These are phyloP conservation scores for Verticillium nonalfalfae DNA, from an alignment of 2,329 filamentous ascomycete species.

Conservation along the genomic window DNA sequence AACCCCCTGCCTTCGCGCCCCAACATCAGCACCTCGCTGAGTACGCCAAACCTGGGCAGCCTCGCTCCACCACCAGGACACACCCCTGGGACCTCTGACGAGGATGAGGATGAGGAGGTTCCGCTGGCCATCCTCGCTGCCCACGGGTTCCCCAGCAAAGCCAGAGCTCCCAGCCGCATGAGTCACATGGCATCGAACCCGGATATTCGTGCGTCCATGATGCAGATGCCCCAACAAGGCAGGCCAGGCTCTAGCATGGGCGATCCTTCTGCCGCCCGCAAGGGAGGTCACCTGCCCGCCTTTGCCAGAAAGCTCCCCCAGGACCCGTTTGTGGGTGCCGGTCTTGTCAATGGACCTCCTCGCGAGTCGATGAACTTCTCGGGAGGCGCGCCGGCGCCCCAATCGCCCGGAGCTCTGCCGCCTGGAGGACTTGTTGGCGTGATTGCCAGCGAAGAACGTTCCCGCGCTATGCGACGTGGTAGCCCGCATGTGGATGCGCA, in stretches of 20 bases:
- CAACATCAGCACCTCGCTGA: conserved; percentile 49
- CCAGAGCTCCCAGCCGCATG: conserved; percentile 65
- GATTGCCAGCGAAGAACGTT: conserved; percentile 78
- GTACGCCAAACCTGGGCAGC: conserved; percentile 52
- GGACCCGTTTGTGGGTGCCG: conserved; percentile 78
- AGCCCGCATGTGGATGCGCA: conserved; percentile 62
- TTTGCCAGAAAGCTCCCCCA: conserved; percentile 78
- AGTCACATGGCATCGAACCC: conserved; percentile 62
- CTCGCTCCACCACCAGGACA: conserved; percentile 25
- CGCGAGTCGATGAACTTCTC: conserved; percentile 70
- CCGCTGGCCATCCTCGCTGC: conserved; percentile 81
- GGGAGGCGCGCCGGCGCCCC: conserved; percentile 41
- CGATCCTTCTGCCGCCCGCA: conserved; percentile 30
- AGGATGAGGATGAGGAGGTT: conserved; percentile 87
- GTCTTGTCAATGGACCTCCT: conserved; percentile 64
- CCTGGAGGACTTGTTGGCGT: conserved; percentile 76
- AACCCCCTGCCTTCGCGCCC: conserved; percentile 44
- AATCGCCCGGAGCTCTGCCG: conserved; percentile 30
- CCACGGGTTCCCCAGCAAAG: conserved; percentile 79
- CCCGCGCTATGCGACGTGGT: conserved; percentile 69
- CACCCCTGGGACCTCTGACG: conserved; percentile 39
- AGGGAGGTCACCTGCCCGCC: conserved; percentile 57
- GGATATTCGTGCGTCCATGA: conserved; percentile 56
- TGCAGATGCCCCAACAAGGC: conserved; percentile 34
- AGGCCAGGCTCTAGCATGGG: conserved; percentile 52